Percentiles rank a stretch among this genome's conserved stretches.
phyloP scores from a whole-genome alignment of 2,329 filamentous ascomycete genomes.

The Alternaria brassicicola region DNA sequence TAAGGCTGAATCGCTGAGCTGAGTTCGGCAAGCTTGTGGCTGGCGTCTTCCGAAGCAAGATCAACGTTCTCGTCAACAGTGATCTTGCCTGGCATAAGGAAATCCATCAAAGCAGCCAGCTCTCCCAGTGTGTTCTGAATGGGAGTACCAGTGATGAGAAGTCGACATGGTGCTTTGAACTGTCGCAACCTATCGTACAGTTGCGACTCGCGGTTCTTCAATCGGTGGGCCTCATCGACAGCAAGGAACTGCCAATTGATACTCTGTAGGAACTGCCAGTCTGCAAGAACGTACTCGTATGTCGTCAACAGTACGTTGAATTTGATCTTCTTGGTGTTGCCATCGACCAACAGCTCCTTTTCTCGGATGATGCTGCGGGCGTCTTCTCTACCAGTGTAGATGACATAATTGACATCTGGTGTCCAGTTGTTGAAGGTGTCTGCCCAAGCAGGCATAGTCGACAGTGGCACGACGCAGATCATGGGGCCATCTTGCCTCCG shows the following conservation, averaged over 20 bases:
- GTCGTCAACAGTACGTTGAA: constrained; percentile 98
- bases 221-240: constrained; percentile 93
- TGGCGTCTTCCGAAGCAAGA: constrained; percentile 77
- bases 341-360: constrained; percentile 85
- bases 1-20: constrained; percentile 89
- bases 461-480: constrained; percentile 94
- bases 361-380: constrained; percentile 87
- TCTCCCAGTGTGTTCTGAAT: constrained; percentile 97
- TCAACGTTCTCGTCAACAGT: constrained; percentile 92
- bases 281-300: constrained; percentile 92
- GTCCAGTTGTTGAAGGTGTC: constrained; percentile 98
- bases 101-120: constrained; percentile 90
- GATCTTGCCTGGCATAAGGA: constrained; percentile 93
- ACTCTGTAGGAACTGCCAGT: constrained; percentile 80
- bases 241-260: constrained; percentile 98
- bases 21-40: constrained; percentile 83
- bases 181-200: constrained; percentile 83
- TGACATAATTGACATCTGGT: constrained; percentile 94
- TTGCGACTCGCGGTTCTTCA: constrained; percentile 96
- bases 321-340: constrained; percentile 85
- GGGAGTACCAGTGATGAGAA: constrained; percentile 95
- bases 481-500: constrained; percentile 92
- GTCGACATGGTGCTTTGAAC: constrained; percentile 85
- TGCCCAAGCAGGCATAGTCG: constrained; percentile 96
- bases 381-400: constrained; percentile 89